Percentiles rank a stretch among this genome's conserved stretches.
phyloP scores from a whole-genome alignment of 208 protist species.

The Wallacemonas sp. region DNA sequence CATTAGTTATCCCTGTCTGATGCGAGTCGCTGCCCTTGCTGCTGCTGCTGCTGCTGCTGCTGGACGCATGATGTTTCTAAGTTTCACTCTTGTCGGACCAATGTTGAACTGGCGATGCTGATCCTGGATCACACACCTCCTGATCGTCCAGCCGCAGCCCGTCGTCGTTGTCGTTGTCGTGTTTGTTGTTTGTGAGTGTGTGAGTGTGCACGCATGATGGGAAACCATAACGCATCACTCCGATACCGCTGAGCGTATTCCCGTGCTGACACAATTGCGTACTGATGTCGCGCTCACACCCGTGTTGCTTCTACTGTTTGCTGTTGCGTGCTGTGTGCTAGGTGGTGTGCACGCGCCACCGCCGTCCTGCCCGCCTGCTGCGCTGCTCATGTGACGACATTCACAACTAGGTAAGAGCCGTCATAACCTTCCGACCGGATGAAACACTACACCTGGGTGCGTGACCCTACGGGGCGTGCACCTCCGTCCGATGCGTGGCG shows the following conservation, averaged over 20 bases:
- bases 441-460: neutral
- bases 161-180: too few relatives aligned
- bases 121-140: constrained; percentile 4
- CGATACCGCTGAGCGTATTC: constrained; percentile 34
- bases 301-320: too few relatives aligned
- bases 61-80: constrained; percentile 2
- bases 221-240: constrained; percentile 23
- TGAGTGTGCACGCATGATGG: constrained; percentile 20
- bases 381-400: neutral
- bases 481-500: neutral
- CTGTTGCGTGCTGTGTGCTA: too few relatives aligned
- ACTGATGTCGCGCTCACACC: constrained; percentile 7
- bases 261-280: constrained; percentile 13
- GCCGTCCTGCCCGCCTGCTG: neutral
- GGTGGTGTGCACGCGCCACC: neutral
- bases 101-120: constrained; percentile 1
- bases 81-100: constrained; percentile 12
- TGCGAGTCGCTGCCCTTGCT: too few relatives aligned
- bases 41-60: too few relatives aligned
- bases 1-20: constrained; percentile 18
- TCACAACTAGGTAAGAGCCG: neutral
- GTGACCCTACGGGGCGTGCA: neutral
- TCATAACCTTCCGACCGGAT: neutral
- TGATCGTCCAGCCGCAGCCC: constrained; percentile 2
- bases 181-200: neutral